phyloP scores from a whole-genome alignment of 495 filamentous ascomycete species.

The Geopyxis carbonaria region DNA sequence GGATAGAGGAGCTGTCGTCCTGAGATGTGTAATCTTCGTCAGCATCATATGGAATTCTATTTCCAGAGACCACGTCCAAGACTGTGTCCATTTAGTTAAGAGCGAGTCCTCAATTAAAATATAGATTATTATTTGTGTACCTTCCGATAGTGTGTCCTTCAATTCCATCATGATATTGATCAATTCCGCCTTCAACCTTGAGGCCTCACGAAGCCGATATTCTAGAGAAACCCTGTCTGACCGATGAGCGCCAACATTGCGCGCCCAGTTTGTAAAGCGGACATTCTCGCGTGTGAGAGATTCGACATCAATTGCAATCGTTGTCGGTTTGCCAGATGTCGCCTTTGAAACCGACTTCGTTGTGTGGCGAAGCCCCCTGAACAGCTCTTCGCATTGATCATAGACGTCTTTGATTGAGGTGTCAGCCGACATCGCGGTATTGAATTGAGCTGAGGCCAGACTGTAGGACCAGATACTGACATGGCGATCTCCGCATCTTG shows the following conservation, averaged over 20 bases:
- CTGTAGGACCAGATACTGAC: too few species aligned
- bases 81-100: slow-evolving; percentile 6
- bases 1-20: background rate
- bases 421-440: too few species aligned
- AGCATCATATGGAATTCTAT: slow-evolving; percentile 8
- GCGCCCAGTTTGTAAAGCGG: slow-evolving; percentile 18
- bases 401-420: too few species aligned
- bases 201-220: slow-evolving; percentile 1
- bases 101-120: background rate
- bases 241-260: slow-evolving; percentile 20
- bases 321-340: too few species aligned
- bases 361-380: too few species aligned
- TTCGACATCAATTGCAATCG: too few species aligned
- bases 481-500: too few species aligned
- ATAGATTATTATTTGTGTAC: slow-evolving; percentile 1
- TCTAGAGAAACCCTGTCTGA: slow-evolving; percentile 5
- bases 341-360: too few species aligned
- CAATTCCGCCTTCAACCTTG: background rate
- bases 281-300: background rate
- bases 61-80: slow-evolving; percentile 11
- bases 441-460: too few species aligned
- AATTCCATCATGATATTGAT: background rate
- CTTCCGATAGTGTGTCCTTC: background rate
- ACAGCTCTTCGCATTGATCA: too few species aligned
- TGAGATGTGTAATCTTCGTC: background rate